Conservation (phyloP, 2,329 filamentous ascomycete genomes). For the Diaporthe batatas region DNA sequence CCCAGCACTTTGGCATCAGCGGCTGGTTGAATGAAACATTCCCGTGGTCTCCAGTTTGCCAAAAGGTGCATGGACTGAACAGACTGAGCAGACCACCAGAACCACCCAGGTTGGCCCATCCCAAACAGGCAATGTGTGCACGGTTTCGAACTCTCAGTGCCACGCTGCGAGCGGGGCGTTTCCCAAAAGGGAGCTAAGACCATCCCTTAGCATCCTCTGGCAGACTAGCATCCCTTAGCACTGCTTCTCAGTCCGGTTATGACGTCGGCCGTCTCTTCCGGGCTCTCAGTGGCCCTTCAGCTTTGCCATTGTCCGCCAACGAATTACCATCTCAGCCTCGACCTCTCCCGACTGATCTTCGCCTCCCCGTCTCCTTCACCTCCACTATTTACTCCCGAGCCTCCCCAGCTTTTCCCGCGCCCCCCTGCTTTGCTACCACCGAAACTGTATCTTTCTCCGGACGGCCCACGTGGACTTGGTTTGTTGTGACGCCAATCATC, state of each 20-base stretch:
- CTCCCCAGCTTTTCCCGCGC: constrained; percentile 14
- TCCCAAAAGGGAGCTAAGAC: constrained; percentile 32
- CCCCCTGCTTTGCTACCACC: constrained; percentile 8
- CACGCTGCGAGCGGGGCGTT: constrained; percentile 25
- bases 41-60: background rate
- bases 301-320: constrained; percentile 33
- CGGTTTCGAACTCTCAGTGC: constrained; percentile 26
- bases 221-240: constrained; percentile 20
- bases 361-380: constrained; percentile 1
- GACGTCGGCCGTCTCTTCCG: constrained; percentile 30
- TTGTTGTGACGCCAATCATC: constrained; percentile 13
- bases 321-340: constrained; percentile 25
- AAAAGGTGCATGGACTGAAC: background rate
- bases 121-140: constrained; percentile 20
- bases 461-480: constrained; percentile 18
- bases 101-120: constrained; percentile 17
- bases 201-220: constrained; percentile 20
- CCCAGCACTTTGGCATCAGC: constrained; percentile 1
- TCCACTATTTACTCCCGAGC: constrained; percentile 29
- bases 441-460: constrained; percentile 6
- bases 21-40: constrained; percentile 24
- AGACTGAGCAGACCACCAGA: background rate
- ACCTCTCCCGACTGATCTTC: constrained; percentile 27
- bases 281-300: constrained; percentile 23
- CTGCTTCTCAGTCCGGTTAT: constrained; percentile 12